phyloP scores from a whole-genome alignment of 768 basidiomycete species.

The Pholiota molesta region DNA sequence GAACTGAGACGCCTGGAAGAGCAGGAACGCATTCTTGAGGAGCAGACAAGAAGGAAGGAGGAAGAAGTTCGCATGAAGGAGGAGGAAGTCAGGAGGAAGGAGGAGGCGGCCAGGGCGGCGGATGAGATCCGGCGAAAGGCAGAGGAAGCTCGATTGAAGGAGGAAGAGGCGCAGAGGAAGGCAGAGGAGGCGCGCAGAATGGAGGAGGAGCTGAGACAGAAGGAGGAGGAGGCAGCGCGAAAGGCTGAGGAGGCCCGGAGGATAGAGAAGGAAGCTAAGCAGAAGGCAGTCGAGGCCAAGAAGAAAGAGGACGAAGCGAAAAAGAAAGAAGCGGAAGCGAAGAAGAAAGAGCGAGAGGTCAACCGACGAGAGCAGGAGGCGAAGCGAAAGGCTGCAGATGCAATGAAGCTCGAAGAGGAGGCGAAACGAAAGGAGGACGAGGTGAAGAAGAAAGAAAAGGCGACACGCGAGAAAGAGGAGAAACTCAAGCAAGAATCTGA shows the following conservation, averaged over 20 bases:
- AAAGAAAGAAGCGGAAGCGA: conserved; percentile 20
- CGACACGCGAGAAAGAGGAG: conserved; percentile 25
- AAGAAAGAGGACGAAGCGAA: conserved; percentile 22
- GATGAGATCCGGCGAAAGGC: conserved; percentile 14
- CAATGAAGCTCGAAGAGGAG: conserved; percentile 24
- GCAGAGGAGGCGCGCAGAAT: conserved; percentile 16
- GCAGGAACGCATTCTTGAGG: conserved; percentile 15
- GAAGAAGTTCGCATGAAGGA: conserved; percentile 16
- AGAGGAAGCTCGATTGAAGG: conserved; percentile 21
- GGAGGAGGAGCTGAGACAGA: conserved; percentile 18
- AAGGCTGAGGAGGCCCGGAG: conserved; percentile 23
- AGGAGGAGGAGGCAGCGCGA: conserved; percentile 21
- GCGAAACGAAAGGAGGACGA: conserved; percentile 30
- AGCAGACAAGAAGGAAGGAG: conserved; percentile 8
- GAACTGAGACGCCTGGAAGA: not conserved
- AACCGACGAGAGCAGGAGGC: conserved; percentile 29
- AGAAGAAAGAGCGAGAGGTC: conserved; percentile 24
- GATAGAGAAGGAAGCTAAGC: conserved; percentile 18
- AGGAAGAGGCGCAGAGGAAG: conserved; percentile 20
- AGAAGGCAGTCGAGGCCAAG: conserved; percentile 23
- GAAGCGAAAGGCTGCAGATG: conserved; percentile 26
- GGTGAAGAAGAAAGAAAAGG: conserved; percentile 26
- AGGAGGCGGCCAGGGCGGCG: conserved; percentile 7
- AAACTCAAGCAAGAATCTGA: conserved; percentile 27
- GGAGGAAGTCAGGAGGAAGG: conserved; percentile 8